phyloP scores from a whole-genome alignment of 129 eudicot species.

The Apium graveolens region DNA sequence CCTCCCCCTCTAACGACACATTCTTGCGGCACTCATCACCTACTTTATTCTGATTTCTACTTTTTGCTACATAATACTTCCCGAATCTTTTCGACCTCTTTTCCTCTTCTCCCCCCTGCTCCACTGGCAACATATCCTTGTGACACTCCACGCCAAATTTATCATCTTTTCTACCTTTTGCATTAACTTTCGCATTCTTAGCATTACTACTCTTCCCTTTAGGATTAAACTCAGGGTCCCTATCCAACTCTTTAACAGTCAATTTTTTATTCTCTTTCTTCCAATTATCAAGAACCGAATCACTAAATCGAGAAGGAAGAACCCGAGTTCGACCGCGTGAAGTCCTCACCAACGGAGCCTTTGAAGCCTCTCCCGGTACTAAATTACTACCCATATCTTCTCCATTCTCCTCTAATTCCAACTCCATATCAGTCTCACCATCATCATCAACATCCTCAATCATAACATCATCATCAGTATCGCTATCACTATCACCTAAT shows the following conservation, averaged over 20 bases:
- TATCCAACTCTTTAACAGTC: constrained; percentile 18
- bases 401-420: neutral
- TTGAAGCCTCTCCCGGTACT: constrained; percentile 26
- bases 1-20: neutral
- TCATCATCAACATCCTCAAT: neutral
- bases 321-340: constrained; percentile 94
- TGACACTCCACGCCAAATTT: constrained; percentile 19
- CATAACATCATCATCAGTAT: neutral
- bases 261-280: constrained; percentile 62
- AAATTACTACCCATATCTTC: constrained; percentile 10
- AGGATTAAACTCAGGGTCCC: constrained; percentile 54
- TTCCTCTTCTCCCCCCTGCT: constrained; percentile 19
- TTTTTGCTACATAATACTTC: constrained; percentile 1
- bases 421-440: neutral
- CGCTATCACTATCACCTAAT: constrained; percentile 13
- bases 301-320: constrained; percentile 81
- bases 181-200: constrained; percentile 21
- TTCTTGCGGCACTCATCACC: neutral
- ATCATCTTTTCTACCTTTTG: constrained; percentile 22
- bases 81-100: constrained; percentile 3
- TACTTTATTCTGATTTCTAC: neutral
- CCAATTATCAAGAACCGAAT: constrained; percentile 91
- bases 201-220: constrained; percentile 29
- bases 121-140: constrained; percentile 28
- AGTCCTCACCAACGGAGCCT: constrained; percentile 88